A percentile compares a stretch with the other conserved stretches of the same genome.
phyloP scores from a whole-genome alignment of 2,329 filamentous ascomycete species.

The Aspergillus brasiliensis region DNA sequence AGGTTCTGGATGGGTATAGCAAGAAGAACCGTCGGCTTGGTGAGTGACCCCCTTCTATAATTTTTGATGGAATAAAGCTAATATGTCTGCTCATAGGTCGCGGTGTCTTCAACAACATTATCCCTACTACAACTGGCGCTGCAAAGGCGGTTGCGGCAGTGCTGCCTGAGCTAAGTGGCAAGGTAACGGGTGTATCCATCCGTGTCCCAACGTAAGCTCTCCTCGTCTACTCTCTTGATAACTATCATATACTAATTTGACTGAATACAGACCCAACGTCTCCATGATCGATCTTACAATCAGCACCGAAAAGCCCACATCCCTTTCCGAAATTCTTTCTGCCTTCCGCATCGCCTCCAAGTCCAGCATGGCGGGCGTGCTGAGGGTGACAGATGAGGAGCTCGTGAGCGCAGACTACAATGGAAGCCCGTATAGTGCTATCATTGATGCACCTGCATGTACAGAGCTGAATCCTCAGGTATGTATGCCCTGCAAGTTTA shows the following conservation, averaged over 20 bases:
- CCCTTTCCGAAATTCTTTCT: constrained; percentile 27
- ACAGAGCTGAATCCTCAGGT: constrained; percentile 72
- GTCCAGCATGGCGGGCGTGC: constrained; percentile 59
- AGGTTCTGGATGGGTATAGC: constrained; percentile 38
- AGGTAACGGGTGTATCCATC: constrained; percentile 95
- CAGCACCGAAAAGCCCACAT: constrained; percentile 77
- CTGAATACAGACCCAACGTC: constrained; percentile 67
- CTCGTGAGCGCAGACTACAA: constrained; percentile 85
- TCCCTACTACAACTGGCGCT: constrained; percentile 89
- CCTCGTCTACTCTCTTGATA: background rate
- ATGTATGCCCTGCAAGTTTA: background rate
- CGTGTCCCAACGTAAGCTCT: constrained; percentile 72
- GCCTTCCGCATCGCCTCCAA: constrained; percentile 44
- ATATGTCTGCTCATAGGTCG: constrained; percentile 58
- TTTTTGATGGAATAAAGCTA: background rate
- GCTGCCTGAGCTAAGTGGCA: constrained; percentile 88
- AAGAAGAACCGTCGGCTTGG: constrained; percentile 37
- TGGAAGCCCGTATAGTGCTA: constrained; percentile 83
- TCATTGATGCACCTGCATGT: constrained; percentile 93
- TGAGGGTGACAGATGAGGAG: constrained; percentile 88
- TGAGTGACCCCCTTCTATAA: constrained; percentile 1
- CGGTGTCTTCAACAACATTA: constrained; percentile 94
- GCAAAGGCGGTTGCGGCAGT: constrained; percentile 97
- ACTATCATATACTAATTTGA: background rate
- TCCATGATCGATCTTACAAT: constrained; percentile 90